Evolutionary conservation across 768 basidiomycete species (phyloP).

Genomic region (Rhodosporidiobolus odoratus): DNA sequence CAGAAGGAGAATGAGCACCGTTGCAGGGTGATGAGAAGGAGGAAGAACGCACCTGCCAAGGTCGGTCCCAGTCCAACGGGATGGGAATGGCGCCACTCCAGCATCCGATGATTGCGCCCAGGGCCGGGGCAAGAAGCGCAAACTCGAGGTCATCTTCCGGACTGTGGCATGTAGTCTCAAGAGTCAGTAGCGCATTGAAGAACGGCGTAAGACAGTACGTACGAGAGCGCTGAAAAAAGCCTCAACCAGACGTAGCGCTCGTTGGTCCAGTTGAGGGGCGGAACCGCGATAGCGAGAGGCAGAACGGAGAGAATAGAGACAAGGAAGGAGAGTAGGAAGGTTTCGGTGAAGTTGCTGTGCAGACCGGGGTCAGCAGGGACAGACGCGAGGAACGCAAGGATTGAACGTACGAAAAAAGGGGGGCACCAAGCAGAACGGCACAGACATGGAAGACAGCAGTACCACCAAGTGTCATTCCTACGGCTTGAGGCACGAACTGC

Average conservation of each 20-base stretch:
- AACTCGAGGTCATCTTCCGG: slow-evolving; percentile 62
- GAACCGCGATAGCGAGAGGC: slow-evolving; percentile 63
- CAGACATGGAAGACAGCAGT: slow-evolving; percentile 54
- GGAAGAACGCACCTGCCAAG: slow-evolving; percentile 76
- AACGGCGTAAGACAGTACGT: slow-evolving; percentile 46
- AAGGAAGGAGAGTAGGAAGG: slow-evolving; percentile 63
- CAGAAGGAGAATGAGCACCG: not conserved
- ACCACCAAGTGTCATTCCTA: slow-evolving; percentile 50
- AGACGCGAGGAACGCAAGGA: not conserved
- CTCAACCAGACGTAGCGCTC: slow-evolving; percentile 66
- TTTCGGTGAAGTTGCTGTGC: slow-evolving; percentile 57
- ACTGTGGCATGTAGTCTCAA: not conserved
- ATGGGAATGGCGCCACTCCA: slow-evolving; percentile 81
- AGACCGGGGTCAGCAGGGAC: not conserved
- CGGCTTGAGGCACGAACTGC: slow-evolving; percentile 26
- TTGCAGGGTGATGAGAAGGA: not conserved
- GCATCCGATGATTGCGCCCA: slow-evolving; percentile 65
- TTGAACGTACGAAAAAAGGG: slow-evolving; percentile 55
- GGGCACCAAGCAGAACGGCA: slow-evolving; percentile 69
- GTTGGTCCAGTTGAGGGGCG: slow-evolving; percentile 65
- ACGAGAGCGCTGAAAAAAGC: slow-evolving; percentile 77
- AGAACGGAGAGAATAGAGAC: slow-evolving; percentile 56
- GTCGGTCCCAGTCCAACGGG: slow-evolving; percentile 91
- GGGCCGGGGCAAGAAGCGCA: slow-evolving; percentile 69
- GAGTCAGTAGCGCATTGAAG: not conserved